Evolutionary conservation across 2,329 filamentous ascomycete genomes (phyloP), one percentile per base, ranked within the genome.

Genomic region (Canariomyces notabilis): DNA sequence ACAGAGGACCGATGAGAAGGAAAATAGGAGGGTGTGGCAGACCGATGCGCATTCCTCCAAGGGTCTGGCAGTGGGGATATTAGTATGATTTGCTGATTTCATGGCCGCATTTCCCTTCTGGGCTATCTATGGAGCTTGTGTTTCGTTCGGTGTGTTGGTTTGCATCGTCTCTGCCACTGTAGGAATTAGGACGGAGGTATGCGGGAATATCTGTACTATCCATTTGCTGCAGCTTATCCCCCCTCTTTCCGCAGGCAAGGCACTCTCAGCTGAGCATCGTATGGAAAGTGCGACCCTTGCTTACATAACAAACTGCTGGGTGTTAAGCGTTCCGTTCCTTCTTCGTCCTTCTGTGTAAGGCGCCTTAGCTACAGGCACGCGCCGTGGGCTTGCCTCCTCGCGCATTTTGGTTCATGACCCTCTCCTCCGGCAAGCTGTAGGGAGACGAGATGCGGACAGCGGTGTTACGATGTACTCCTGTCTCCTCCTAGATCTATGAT

Each of bases 181-280:
- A 33, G 43, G n/a, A n/a, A n/a, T n/a, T n/a, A n/a, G n/a, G n/a
- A n/a, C n/a, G n/a, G n/a, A n/a, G 43, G 35, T 18, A 22, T 38
- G 22, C 37, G 34, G 41, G 40, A 19, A 45, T 49, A 48, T 18
- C n/a, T n/a, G n/a, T n/a, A n/a, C n/a, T 20, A 48, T 44, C 48
- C 37, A 20, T 29, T 32, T 29, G 26, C 41, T 52, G 49, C 46
- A 42, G 49, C 49, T 52, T 49, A 51, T 44, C 48, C 34, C 35
- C 38, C 42, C 8, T 22, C 20, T 16, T 21, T 39, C 19, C 20
- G 29, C 38, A 6, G 33, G n/a, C n/a, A n/a, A n/a, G n/a, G n/a
- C n/a, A n/a, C n/a, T n/a, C n/a, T n/a, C n/a, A n/a, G n/a, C n/a
- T n/a, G n/a, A n/a, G n/a, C n/a, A n/a, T 9, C 4, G 14, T 2